Evolutionary conservation across 1,284 basidiomycete species (phyloP).

Genomic region (Cystobasidium slooffiae): DNA sequence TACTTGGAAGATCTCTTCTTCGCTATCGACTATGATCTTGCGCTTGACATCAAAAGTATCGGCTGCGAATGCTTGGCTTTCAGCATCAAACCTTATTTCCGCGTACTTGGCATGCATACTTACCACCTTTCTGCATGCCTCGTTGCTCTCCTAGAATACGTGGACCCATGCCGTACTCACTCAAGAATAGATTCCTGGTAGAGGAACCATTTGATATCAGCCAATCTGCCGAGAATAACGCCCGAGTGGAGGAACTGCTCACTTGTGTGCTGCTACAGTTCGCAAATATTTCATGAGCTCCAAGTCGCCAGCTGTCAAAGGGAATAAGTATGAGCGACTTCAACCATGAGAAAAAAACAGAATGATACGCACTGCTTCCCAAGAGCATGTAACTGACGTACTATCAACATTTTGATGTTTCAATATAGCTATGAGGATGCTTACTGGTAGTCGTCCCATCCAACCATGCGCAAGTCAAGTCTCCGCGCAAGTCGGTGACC

Average conservation of each 20-base stretch:
- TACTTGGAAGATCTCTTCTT: constrained; percentile 49
- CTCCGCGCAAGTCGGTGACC: constrained; percentile 41
- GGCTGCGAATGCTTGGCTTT: constrained; percentile 22
- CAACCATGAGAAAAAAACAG: not conserved
- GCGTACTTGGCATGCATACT: not conserved
- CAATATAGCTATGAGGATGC: not conserved
- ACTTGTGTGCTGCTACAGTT: constrained; percentile 46
- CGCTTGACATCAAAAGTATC: constrained; percentile 48
- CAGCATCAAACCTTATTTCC: not conserved
- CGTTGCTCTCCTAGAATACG: constrained; percentile 28
- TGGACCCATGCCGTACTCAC: constrained; percentile 51
- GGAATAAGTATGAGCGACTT: not conserved
- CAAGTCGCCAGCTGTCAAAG: constrained; percentile 20
- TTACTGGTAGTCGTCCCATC: constrained; percentile 15
- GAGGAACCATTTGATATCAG: not conserved
- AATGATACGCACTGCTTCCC: constrained; percentile 15
- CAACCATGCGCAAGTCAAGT: constrained; percentile 46
- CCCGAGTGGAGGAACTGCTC: constrained; percentile 27
- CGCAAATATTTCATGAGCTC: constrained; percentile 24
- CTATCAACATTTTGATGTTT: not conserved
- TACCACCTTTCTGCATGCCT: constrained; percentile 39
- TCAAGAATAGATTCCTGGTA: constrained; percentile 45
- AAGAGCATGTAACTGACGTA: constrained; percentile 28
- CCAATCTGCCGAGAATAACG: not conserved
- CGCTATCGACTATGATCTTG: constrained; percentile 46